phyloP scores from a whole-genome alignment of 495 filamentous ascomycete genomes.

The Penicillium bialowiezense region DNA sequence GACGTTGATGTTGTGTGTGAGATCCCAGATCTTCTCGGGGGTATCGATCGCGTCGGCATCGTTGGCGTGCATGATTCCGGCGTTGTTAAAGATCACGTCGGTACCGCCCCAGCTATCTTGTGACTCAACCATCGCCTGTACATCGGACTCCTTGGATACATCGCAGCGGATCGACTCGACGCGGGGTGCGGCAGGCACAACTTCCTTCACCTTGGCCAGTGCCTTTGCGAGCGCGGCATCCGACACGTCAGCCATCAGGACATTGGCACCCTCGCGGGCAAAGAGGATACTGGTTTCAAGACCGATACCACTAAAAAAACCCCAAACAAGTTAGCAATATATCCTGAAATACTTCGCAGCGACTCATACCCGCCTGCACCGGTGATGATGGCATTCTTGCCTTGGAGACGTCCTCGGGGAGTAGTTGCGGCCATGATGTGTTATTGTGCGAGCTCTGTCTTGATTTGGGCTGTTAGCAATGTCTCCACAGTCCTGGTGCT shows the following conservation, averaged over 20 bases:
- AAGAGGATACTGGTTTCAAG: constrained; percentile 92
- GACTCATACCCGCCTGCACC: constrained; percentile 78
- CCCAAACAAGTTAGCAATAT: neutral
- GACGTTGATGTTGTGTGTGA: constrained; percentile 92
- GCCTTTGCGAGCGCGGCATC: constrained; percentile 65
- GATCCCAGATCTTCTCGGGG: constrained; percentile 89
- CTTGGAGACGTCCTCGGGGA: constrained; percentile 60
- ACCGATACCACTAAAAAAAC: constrained; percentile 75
- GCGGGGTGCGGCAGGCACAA: constrained; percentile 57
- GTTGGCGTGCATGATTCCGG: constrained; percentile 92
- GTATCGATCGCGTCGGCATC: constrained; percentile 85
- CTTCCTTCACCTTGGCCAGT: constrained; percentile 59
- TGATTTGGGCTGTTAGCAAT: constrained; percentile 6
- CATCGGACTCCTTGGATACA: constrained; percentile 69
- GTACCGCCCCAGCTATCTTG: constrained; percentile 86
- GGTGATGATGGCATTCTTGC: constrained; percentile 92
- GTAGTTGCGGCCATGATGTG: constrained; percentile 15
- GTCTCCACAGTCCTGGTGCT: too few relatives aligned
- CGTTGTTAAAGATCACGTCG: constrained; percentile 98
- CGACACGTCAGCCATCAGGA: constrained; percentile 83
- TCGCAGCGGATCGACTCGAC: constrained; percentile 63
- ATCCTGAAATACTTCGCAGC: neutral
- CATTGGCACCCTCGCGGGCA: constrained; percentile 79
- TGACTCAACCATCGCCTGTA: constrained; percentile 65
- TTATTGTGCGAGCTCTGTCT: neutral